Base-by-base conservation (phyloP, 2,329 filamentous ascomycete species). In the Leptographium lundbergii region DNA sequence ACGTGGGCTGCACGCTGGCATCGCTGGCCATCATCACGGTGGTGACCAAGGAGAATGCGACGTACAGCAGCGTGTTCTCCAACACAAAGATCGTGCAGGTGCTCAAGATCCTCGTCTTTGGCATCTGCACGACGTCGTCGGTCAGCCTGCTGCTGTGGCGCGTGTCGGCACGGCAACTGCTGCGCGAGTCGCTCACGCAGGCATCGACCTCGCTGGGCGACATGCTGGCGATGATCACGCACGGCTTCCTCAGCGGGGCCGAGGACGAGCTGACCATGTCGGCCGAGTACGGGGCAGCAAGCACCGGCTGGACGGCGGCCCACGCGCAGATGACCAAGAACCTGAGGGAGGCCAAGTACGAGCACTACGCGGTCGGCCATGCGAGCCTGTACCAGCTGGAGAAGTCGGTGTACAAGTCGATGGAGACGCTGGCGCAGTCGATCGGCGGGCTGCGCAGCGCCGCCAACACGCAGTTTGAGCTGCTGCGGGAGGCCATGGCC, bases 401-500 rank as follows among this genome's bases (percentile, higher is more conserved):
- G 67, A 86, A 86, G 63, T 84, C 81, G 27, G 79, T 97, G 4
- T 87, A 92, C 52, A 87, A 89, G 67, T 92, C 89, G 64, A 82
- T 97, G 66, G 89, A 95, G 69, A 85, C 83, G 54, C 78, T 97
- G 32, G 86, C 89, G 5, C 91, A 96, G 69, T 91, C 90, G 64
- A 86, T 96, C 63, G 91, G 92, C 69, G 94, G 92, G 9, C 75
- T 99, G 67, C 82, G 91, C 64, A 96, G 91, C 75, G 91, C 94
- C 39, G 89, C 94, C 29, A 82, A 87, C 60, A 91, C 91, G 25
- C 92, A 99, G 67, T 95, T 97, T 68, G 82, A 87, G 19, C 79
- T 97, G 36, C 77, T 96, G 39, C 85, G 85, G 61, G 88, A 94
- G 68, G 76, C 57, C 13, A 22, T 45, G 34, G 51, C 48, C 1